Conservation (phyloP, 2,329 filamentous ascomycete species). For the Coniella lustricola region DNA sequence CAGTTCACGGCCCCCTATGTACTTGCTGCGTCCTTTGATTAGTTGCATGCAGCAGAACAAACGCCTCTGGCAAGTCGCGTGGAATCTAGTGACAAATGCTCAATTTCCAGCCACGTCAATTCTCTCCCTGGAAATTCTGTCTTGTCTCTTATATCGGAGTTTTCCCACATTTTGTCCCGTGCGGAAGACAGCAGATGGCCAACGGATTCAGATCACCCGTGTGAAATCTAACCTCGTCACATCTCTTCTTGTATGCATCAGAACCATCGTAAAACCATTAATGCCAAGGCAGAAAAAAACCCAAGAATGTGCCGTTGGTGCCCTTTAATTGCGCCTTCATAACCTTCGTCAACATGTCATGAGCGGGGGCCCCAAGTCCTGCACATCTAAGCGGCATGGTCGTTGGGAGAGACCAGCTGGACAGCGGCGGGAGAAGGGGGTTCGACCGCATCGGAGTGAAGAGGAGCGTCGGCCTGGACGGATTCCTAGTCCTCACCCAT, state of each 20-base stretch:
- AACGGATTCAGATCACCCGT: conserved; percentile 1
- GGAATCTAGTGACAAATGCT: too few species aligned
- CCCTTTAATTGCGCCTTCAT: conserved; percentile 1
- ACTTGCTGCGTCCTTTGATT: too few species aligned
- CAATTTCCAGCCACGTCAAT: not conserved
- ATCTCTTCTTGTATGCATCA: not conserved
- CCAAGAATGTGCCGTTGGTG: not conserved
- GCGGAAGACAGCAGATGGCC: conserved; percentile 1
- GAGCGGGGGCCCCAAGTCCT: not conserved
- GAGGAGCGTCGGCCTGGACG: not conserved
- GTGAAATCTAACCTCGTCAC: conserved; percentile 6
- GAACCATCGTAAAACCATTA: not conserved
- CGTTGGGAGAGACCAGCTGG: conserved; percentile 2
- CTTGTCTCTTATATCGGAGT: conserved; percentile 2
- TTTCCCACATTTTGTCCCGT: not conserved
- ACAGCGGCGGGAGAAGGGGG: not conserved
- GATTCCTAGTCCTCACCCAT: conserved; percentile 54
- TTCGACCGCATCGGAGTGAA: not conserved
- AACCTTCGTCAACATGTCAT: conserved; percentile 12
- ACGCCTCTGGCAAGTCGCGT: too few species aligned
- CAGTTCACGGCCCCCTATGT: too few species aligned
- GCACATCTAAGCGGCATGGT: not conserved
- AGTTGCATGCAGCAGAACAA: too few species aligned
- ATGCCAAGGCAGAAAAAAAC: not conserved
- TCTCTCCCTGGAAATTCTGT: conserved; percentile 3